Base-by-base conservation (phyloP, 2,329 filamentous ascomycete genomes). In the Fusarium nanum region DNA sequence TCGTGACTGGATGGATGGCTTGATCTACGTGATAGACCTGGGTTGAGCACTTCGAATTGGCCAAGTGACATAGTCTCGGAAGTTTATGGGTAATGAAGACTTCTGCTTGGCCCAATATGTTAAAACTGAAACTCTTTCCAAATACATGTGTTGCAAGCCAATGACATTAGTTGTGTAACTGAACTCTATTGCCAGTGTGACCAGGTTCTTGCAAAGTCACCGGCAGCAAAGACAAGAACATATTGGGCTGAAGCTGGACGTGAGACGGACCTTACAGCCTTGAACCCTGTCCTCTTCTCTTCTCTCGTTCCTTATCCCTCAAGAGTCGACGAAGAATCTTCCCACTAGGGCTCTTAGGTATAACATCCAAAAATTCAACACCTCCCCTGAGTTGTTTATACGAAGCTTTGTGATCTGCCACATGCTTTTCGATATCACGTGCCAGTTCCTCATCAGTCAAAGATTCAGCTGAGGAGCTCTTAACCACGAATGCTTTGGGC, bases 401-500 rank as follows among this genome's bases (percentile, higher is more conserved):
- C 2, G 60, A 45, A 5, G 91, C 89, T 76, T 93, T 91, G 78
- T 88, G 89, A 23, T 87, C 84, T 72, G 87, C 83, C 4, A 93
- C 89, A 76, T 89, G 88, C 67, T 85, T 83, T 45, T 83, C 78
- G 28, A 93, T 84, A 30, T 85, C 84, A 46, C 82, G 80, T 2
- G 75, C 78, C 1, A 84, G 76, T 25, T 87, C 83, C 4, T 82
- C 79, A 13, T 83, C 81, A 48, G 92, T 77, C 52, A 88, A 5
- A 0, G 87, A 0, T 80, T 79, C 18, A 79, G 81, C 7, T 73
- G 74, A 1, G 76, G 78, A 5, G 7, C 61, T 65, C 81, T 76
- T 71, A 83, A 90, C 88, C 23, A 91, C 81, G 65, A 85, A 91
- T 2, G 89, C 89, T 70, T 89, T 83, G 2, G 89, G 89, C 1